Evolutionary conservation across 768 basidiomycete genomes (phyloP).

Genomic region (Leccinum variicolor): DNA sequence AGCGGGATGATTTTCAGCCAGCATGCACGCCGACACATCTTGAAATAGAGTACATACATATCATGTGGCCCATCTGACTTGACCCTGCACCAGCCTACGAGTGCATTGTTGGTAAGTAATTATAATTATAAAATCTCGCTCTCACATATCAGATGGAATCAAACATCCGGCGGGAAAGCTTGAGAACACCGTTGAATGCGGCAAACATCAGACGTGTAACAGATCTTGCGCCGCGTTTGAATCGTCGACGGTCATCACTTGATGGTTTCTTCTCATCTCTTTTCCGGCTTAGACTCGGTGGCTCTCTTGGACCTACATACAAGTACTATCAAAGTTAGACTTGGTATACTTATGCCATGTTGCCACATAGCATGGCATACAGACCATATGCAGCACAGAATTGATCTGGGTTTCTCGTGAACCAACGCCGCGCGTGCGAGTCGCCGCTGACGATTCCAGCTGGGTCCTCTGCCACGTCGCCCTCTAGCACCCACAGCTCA

Average conservation of each 20-base stretch:
- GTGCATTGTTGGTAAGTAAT: background rate
- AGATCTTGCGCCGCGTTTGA: background rate
- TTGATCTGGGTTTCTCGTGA: background rate
- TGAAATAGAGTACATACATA: background rate
- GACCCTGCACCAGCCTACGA: background rate
- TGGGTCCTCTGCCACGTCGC: background rate
- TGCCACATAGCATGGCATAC: background rate
- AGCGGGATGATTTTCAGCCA: background rate
- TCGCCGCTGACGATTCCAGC: too few relatives aligned
- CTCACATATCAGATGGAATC: background rate
- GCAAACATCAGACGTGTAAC: conserved; percentile 5
- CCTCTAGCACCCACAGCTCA: background rate
- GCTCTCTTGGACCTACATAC: background rate
- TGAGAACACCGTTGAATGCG: background rate
- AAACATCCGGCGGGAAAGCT: conserved; percentile 2
- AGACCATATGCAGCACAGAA: background rate
- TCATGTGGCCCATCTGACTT: background rate
- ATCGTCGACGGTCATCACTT: background rate
- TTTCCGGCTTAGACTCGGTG: background rate
- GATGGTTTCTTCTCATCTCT: background rate
- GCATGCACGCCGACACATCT: background rate
- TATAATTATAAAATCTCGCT: background rate
- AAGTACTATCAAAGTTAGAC: too few relatives aligned
- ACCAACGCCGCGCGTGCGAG: background rate
- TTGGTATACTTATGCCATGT: background rate